phyloP scores from a whole-genome alignment of 139 green algal genomes.

The Edaphochlamys debaryana region DNA sequence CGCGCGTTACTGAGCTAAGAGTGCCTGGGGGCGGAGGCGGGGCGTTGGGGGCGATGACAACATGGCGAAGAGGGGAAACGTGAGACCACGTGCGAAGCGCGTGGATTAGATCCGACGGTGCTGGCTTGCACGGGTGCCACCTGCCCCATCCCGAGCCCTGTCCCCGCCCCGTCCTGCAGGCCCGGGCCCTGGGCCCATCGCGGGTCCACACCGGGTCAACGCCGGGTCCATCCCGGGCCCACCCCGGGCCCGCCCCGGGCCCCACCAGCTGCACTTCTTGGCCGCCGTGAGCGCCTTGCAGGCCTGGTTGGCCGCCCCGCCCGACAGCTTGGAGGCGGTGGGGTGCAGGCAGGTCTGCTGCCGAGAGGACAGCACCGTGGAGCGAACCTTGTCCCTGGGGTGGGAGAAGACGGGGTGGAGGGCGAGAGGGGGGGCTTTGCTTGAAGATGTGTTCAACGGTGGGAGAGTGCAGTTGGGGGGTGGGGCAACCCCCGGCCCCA shows the following conservation, averaged over 20 bases:
- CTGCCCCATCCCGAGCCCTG: not conserved
- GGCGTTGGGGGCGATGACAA: too few species aligned
- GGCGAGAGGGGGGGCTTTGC: not conserved
- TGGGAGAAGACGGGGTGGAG: not conserved
- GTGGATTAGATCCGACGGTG: too few species aligned
- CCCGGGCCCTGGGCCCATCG: too few species aligned
- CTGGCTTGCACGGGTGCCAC: not conserved
- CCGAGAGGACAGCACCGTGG: slow-evolving; percentile 85
- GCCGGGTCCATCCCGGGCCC: too few species aligned
- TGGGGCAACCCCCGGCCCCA: too few species aligned
- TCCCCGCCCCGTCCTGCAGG: not conserved
- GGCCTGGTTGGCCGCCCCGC: slow-evolving; percentile 73
- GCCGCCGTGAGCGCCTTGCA: slow-evolving; percentile 73
- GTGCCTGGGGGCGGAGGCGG: too few species aligned
- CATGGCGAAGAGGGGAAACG: too few species aligned
- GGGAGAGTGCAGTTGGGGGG: too few species aligned
- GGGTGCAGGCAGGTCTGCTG: slow-evolving; percentile 87
- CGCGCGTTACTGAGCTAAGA: too few species aligned
- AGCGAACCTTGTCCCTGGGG: slow-evolving; percentile 65
- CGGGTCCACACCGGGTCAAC: too few species aligned
- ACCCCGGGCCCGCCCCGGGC: not conserved
- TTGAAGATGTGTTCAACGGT: too few species aligned
- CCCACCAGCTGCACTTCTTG: slow-evolving; percentile 76
- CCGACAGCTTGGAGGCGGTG: slow-evolving; percentile 47
- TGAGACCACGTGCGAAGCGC: too few species aligned